phyloP scores from a whole-genome alignment of 257 asterid species.

The Petrea volubilis region DNA sequence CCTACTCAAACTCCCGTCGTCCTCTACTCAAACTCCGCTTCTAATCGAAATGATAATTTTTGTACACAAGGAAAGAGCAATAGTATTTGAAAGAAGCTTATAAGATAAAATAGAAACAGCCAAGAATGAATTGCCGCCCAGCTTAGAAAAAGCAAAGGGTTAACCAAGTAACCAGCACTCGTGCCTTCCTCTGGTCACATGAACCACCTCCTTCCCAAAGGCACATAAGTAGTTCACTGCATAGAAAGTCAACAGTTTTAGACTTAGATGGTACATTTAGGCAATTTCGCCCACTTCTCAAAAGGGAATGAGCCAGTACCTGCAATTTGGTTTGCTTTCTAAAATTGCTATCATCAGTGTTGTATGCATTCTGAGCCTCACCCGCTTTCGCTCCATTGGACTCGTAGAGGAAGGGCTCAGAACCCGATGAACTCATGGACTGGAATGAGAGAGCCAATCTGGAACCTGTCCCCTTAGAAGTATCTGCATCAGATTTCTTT shows the following conservation, averaged over 20 bases:
- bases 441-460: slow-evolving; percentile 37
- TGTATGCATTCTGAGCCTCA: slow-evolving; percentile 24
- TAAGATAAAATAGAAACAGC: slow-evolving; percentile 43
- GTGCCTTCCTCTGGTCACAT: slow-evolving; percentile 14
- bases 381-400: slow-evolving; percentile 29
- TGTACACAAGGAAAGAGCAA: slow-evolving; percentile 19
- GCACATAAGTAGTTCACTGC: slow-evolving; percentile 22
- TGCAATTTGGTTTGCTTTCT: slow-evolving; percentile 43
- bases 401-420: slow-evolving; percentile 34
- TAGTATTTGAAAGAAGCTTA: slow-evolving; percentile 7
- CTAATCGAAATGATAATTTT: slow-evolving; percentile 6
- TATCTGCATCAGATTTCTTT: slow-evolving; percentile 53
- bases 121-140: slow-evolving; percentile 94
- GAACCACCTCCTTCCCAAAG: neutral
- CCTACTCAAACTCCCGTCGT: neutral
- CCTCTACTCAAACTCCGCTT: neutral
- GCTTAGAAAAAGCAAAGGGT: slow-evolving; percentile 39
- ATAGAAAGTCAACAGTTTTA: slow-evolving; percentile 26
- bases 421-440: slow-evolving; percentile 38
- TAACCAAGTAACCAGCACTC: slow-evolving; percentile 20
- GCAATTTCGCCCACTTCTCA: slow-evolving; percentile 34
- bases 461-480: slow-evolving; percentile 39
- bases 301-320: slow-evolving; percentile 29
- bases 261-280: slow-evolving; percentile 19
- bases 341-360: slow-evolving; percentile 27